Evolutionary conservation across 805 yeast genomes (phyloP).

Genomic region (Pachysolen tannophilus): DNA sequence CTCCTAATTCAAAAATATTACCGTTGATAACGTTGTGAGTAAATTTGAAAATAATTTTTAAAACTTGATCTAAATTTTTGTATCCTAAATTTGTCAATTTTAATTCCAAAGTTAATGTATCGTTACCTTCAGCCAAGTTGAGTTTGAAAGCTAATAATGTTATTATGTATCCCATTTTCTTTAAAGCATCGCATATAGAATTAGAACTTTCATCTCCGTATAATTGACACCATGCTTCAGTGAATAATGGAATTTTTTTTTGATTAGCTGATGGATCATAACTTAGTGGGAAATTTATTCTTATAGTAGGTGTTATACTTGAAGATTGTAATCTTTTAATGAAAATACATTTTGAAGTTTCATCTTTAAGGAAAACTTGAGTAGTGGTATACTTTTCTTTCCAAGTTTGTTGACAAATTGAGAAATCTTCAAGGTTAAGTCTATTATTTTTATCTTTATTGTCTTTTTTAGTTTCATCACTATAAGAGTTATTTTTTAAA

Average conservation of each 20-base stretch:
- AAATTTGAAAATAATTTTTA: constrained; percentile 26
- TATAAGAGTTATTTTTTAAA: constrained; percentile 1
- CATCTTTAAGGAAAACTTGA: no score
- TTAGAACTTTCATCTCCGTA: constrained; percentile 56
- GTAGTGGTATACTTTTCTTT: neutral
- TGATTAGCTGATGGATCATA: constrained; percentile 8
- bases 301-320: constrained; percentile 24
- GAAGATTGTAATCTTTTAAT: constrained; percentile 11
- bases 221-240: constrained; percentile 43
- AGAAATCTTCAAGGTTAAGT: neutral
- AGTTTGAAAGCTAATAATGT: constrained; percentile 35
- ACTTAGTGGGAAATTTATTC: constrained; percentile 39
- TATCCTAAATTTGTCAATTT: constrained; percentile 40
- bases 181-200: constrained; percentile 37
- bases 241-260: constrained; percentile 22
- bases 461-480: neutral
- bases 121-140: constrained; percentile 24
- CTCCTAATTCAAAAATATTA: constrained; percentile 21
- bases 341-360: neutral
- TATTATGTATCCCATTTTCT: constrained; percentile 25
- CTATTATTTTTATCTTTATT: neutral
- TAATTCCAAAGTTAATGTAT: constrained; percentile 41
- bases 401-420: neutral
- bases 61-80: constrained; percentile 24
- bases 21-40: constrained; percentile 13